Conservation (phyloP, 768 basidiomycete genomes). For the Kwoniella sp. region DNA sequence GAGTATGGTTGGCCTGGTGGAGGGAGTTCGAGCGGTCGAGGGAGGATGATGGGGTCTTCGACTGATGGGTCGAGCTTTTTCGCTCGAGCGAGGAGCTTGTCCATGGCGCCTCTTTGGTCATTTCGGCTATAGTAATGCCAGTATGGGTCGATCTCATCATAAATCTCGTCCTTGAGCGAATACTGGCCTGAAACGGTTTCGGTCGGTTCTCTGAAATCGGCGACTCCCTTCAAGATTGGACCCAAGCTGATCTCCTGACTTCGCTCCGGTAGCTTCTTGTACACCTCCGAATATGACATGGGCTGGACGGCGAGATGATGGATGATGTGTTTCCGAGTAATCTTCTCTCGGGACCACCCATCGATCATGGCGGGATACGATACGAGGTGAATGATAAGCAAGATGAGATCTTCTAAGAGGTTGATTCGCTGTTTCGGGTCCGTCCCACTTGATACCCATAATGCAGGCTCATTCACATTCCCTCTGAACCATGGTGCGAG, state of each 20-base stretch:
- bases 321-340: constrained; percentile 80
- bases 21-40: constrained; percentile 67
- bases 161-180: constrained; percentile 78
- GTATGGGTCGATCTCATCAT: constrained; percentile 89
- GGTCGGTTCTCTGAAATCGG: constrained; percentile 76
- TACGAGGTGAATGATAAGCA: constrained; percentile 80
- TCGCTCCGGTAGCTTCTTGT: constrained; percentile 86
- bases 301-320: constrained; percentile 87
- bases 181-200: constrained; percentile 81
- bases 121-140: constrained; percentile 95
- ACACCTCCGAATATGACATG: constrained; percentile 84
- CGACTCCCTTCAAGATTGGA: constrained; percentile 72
- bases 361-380: constrained; percentile 77
- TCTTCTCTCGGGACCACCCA: constrained; percentile 65
- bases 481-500: constrained; percentile 73
- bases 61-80: constrained; percentile 66
- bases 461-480: constrained; percentile 23
- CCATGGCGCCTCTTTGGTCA: constrained; percentile 86
- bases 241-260: constrained; percentile 85
- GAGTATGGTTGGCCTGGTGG: constrained; percentile 66
- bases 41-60: constrained; percentile 72
- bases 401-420: constrained; percentile 90
- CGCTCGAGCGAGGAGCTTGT: constrained; percentile 64
- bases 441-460: constrained; percentile 29
- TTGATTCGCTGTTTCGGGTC: constrained; percentile 37